Conservation (phyloP, 495 filamentous ascomycete species). For the Neurospora tetraspora region DNA sequence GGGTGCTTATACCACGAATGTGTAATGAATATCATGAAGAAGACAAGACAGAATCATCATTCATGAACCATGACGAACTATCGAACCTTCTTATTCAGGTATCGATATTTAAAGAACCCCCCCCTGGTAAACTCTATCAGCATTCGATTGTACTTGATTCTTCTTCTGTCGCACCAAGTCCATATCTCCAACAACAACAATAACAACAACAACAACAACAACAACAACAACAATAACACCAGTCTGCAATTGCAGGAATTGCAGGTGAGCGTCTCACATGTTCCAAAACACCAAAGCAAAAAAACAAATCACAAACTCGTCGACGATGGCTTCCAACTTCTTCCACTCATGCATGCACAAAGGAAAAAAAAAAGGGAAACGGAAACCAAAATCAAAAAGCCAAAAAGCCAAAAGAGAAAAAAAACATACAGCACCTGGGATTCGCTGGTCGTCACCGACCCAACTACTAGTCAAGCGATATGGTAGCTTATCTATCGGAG, state of each 20-base stretch:
- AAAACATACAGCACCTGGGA: constrained; percentile 15
- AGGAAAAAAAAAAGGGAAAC: not conserved
- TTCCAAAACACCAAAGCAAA: too few relatives aligned
- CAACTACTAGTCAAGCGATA: constrained; percentile 33
- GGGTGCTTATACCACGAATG: not conserved
- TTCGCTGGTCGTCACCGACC: constrained; percentile 36
- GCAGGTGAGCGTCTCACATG: not conserved
- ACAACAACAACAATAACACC: not conserved
- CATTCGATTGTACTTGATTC: too few relatives aligned
- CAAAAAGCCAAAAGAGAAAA: constrained; percentile 3
- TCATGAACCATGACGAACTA: not conserved
- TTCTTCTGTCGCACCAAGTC: too few relatives aligned
- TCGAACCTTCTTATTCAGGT: not conserved
- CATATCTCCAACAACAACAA: not conserved
- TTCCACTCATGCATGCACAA: not conserved
- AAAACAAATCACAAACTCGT: not conserved
- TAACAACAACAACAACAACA: not conserved
- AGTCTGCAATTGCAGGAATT: not conserved
- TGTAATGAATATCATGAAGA: not conserved
- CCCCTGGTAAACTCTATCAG: too few relatives aligned
- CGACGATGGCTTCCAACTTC: not conserved
- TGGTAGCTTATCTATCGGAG: too few relatives aligned
- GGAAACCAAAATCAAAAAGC: not conserved
- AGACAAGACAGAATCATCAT: not conserved
- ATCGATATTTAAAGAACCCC: too few relatives aligned